Conservation (phyloP, 331 rosid genomes). For the Stylosanthes scabra region DNA sequence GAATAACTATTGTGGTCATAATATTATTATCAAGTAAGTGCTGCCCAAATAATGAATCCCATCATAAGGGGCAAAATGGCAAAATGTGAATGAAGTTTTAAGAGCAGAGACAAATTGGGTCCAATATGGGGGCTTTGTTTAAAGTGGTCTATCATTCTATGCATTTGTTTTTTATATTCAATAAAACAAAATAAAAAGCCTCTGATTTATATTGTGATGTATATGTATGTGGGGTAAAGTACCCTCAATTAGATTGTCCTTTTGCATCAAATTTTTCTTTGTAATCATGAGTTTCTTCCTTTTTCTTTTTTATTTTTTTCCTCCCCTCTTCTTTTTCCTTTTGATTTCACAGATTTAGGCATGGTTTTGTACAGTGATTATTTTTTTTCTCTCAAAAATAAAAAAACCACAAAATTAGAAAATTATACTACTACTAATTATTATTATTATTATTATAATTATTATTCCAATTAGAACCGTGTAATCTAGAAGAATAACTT, state of each 20-base stretch:
- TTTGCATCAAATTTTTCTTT: conserved; percentile 66
- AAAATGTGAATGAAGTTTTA: conserved; percentile 47
- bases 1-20: conserved; percentile 14
- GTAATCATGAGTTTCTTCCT: conserved; percentile 68
- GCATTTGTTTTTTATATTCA: conserved; percentile 41
- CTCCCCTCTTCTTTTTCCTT: conserved; percentile 39
- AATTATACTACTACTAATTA: background rate
- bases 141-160: conserved; percentile 67
- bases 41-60: conserved; percentile 48
- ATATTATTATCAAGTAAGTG: conserved; percentile 38
- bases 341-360: conserved; percentile 49
- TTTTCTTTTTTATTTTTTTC: conserved; percentile 15
- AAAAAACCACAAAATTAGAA: conserved; percentile 25
- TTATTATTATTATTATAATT: background rate
- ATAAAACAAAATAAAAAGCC: conserved; percentile 54
- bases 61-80: conserved; percentile 48
- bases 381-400: background rate
- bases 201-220: conserved; percentile 59
- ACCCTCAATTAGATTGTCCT: conserved; percentile 69
- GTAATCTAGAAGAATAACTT: conserved; percentile 19
- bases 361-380: conserved; percentile 43
- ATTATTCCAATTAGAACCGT: background rate
- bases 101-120: conserved; percentile 62
- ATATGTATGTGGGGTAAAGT: conserved; percentile 80
- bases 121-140: conserved; percentile 84